Base-by-base conservation (phyloP, 108 stramenopile genomes). In the Fistulifera solaris region DNA sequence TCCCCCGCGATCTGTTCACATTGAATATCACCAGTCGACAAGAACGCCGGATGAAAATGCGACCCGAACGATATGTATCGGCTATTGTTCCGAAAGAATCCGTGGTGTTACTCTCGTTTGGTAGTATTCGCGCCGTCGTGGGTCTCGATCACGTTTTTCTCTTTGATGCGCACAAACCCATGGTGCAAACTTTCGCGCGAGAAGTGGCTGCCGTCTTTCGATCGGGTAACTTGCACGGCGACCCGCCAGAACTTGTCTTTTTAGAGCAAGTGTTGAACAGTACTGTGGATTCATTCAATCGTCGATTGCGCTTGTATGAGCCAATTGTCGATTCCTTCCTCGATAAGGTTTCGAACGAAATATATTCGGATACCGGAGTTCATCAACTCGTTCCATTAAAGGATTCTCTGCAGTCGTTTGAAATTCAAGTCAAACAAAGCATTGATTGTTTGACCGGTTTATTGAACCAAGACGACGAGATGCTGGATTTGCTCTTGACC, bases 371-470 rank as follows among this genome's bases (percentile, higher is more conserved):
- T 28, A 64, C 76, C 0, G 82, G 80, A 18, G 65, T 91, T 25
- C 83, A 91, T 40, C 79, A 80, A 49, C 47, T 91, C 19, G 83
- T 83, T 8, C 89, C 89, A 1, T 65, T 91, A 18, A 91, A 87
- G 58, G 85, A 91, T 55, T 76, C 75, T 7, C 56, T 91, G 27
- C 85, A 91, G 56, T 67, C 69, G 28, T 90, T 86, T 72, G 85
- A 94, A 55, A 65, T 89, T 60, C 72, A 83, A 24, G 86, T 89
- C 5, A 78, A 78, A 58, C 72, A 79, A 21, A 66, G 69, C 15
- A 51, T 89, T 3, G 66, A 75, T 17, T 89, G 87, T 47, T 65
- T 94, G 16, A 77, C 74, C 21, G 54, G 71, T 10, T 59, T 94
- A 0, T 62, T 94, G 21, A 70, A 83, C 13, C 80, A 81, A 41